Base-by-base conservation (phyloP, 768 basidiomycete genomes). In the Leccinum variicolor region DNA sequence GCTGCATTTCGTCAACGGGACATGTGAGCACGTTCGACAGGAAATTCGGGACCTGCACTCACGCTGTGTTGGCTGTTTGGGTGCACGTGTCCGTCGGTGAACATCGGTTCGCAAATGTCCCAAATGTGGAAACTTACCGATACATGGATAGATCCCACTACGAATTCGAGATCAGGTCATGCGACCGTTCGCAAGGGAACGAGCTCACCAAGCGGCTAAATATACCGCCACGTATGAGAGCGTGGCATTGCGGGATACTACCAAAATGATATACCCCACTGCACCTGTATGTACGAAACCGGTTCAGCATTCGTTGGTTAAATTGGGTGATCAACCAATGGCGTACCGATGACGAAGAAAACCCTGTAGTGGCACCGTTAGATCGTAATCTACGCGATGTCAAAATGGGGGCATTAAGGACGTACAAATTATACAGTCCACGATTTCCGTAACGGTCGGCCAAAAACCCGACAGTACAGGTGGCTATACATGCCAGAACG, bases 151-250 rank as follows among this genome's bases (percentile, higher is more conserved):
- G 55, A 91, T 90, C 9, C 90, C 89, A 62, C 85, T 84, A 53
- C 15, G 31, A 28, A 1, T 19, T 45, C 4, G 23, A 56, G 49
- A 56, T 34, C 59, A 62, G 26, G 11, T 19, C 31, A 6, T n/a
- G 15, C 14, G 13, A 11, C 11, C 17, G 1, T 21, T 23, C 17
- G 6, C 10, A 31, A 34, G 17, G 15, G 47, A 43, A 14, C 39
- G 23, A 48, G 66, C 81, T 69, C 58, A 85, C 85, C 81, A 83
- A 50, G 88, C 82, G 9, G 89, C 87, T 64, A 89, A 72, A 66
- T 81, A 91, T 41, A 85, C 83, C 41, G 85, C 88, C 52, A 89
- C 80, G 70, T 90, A 90, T 1, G 87, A 89, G 7, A 90, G 72
- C 1, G 82, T 79, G 1, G 86, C 76, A 59, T 75, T 85, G 41